Evolutionary conservation across 2,329 filamentous ascomycete species (phyloP), one percentile per base, ranked within the genome.

Genomic region (Lasiodiplodia gonubiensis): DNA sequence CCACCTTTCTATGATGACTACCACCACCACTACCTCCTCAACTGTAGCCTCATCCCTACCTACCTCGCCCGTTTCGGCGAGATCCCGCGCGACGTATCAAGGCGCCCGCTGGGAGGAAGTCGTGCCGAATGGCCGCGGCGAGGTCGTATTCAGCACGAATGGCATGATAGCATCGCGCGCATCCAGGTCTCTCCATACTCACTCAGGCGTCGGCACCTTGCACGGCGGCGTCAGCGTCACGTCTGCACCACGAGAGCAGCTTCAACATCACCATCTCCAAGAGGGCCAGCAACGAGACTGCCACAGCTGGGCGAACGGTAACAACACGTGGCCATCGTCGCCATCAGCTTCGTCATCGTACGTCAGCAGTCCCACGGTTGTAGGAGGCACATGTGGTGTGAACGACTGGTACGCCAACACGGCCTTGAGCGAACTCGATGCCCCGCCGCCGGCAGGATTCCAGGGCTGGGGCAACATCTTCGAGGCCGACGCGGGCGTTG

Each of bases 61-160:
- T 8, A 16, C 64, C 18, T 39, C 54, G 12, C 49, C 52, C 23
- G 39, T 35, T 21, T 39, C 59, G 16, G 11, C 46, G 30, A 14
- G 18, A 21, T 49, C 52, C 46, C 54, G 23, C 33, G 18, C 33
- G 4, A 59, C 65, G 25, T 10, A 37, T 53, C 42, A 53, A 42
- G 12, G 18, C 54, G 14, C 65, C n/a, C 65, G 65, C 23, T 67
- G 65, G 65, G 46, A 67, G 23, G 65, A 67, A 53, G 55, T 67
- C 4, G 54, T 67, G 10, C 53, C 55, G 18, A 55, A 60, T 46
- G 65, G 55, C 42, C 60, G 53, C 21, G 65, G 54, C 33, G 64
- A 60, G 7, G 51, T 66, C 25, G 57, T 54, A 2, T 51, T 66
- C 53, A 23, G 14, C 51, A 55, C 63, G 1, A 49, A 25, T 5